These are phyloP conservation scores for Hypholoma fasciculare DNA, from an alignment of 768 basidiomycete species.

Conservation along the genomic window DNA sequence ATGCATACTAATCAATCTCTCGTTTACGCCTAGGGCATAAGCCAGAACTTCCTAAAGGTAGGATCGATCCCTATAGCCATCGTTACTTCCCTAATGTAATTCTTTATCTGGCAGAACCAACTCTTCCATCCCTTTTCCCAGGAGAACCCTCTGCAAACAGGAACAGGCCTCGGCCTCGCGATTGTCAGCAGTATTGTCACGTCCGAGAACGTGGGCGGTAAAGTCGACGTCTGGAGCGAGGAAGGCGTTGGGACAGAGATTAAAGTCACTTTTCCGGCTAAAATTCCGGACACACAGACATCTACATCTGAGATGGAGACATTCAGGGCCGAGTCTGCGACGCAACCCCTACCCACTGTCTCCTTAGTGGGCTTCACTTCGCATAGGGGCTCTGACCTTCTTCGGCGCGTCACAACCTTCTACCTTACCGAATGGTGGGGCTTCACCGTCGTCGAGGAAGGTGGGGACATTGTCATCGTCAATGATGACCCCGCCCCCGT, in stretches of 20 bases:
- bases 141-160: conserved; percentile 91
- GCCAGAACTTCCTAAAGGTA: conserved; percentile 89
- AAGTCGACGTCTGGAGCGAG: conserved; percentile 92
- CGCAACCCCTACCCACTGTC: conserved; percentile 45
- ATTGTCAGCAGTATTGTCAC: conserved; percentile 93
- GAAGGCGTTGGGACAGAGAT: conserved; percentile 92
- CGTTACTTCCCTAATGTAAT: not conserved
- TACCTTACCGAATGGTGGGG: conserved; percentile 81
- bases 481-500: conserved; percentile 76
- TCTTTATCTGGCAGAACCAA: conserved; percentile 59
- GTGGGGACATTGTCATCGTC: conserved; percentile 73
- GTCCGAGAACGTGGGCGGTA: conserved; percentile 83
- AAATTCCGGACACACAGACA: conserved; percentile 35
- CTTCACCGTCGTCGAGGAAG: conserved; percentile 48
- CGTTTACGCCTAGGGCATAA: conserved; percentile 66
- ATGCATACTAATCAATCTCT: not conserved
- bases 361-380: conserved; percentile 72
- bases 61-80: not conserved
- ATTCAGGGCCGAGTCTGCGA: conserved; percentile 40
- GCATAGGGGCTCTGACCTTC: conserved; percentile 67
- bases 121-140: conserved; percentile 97
- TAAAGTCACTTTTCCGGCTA: conserved; percentile 80
- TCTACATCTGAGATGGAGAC: conserved; percentile 42
- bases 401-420: conserved; percentile 58
- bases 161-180: conserved; percentile 91